A percentile compares a stretch with the other conserved stretches of the same genome.
Conservation (phyloP, 345 rosid genomes). For the Eucalyptus curtisii region DNA sequence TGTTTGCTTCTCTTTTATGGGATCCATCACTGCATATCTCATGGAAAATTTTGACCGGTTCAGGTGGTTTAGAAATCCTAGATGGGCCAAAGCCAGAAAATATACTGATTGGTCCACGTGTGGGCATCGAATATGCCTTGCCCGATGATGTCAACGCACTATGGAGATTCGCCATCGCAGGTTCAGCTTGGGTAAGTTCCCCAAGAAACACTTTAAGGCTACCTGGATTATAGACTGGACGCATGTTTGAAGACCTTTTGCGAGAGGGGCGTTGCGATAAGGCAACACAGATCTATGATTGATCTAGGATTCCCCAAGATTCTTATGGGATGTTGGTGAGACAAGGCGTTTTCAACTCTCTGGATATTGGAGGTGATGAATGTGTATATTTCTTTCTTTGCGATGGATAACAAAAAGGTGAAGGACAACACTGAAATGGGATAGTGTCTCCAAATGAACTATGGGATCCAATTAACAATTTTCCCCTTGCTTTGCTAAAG, state of each 20-base stretch:
- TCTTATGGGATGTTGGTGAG: neutral
- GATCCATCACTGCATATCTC: neutral
- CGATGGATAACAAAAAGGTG: neutral
- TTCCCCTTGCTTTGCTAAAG: neutral
- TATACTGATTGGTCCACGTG: slow-evolving; percentile 70
- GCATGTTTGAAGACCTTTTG: neutral
- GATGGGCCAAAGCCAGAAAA: slow-evolving; percentile 79
- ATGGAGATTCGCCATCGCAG: slow-evolving; percentile 93
- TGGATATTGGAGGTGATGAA: neutral
- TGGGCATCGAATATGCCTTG: slow-evolving; percentile 81
- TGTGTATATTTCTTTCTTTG: neutral
- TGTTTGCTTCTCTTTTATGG: neutral
- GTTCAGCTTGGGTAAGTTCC: slow-evolving; percentile 83
- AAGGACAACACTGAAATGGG: neutral
- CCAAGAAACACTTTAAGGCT: slow-evolving; percentile 73
- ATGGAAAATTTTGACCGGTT: neutral
- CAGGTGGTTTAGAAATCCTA: slow-evolving; percentile 83
- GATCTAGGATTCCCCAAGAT: neutral
- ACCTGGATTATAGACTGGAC: slow-evolving; percentile 1
- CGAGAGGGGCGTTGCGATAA: neutral
- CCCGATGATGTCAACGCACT: slow-evolving; percentile 68
- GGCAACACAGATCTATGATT: neutral
- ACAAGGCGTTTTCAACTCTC: neutral
- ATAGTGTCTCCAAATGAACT: neutral
- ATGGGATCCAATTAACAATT: neutral